Conservation (phyloP, 1,284 basidiomycete species). For the Austroboletus sp. region DNA sequence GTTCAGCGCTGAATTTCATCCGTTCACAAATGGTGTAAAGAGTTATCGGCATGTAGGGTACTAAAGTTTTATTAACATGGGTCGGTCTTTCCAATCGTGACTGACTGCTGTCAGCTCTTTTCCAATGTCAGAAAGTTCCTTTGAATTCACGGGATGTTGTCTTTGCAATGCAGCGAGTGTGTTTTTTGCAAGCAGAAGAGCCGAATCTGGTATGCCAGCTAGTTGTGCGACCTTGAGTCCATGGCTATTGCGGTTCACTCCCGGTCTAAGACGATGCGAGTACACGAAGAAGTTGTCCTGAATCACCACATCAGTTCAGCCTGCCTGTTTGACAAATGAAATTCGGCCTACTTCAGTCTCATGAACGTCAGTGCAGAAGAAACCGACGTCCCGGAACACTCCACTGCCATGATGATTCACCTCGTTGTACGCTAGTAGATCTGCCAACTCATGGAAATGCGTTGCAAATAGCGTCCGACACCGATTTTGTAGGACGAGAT, state of each 20-base stretch:
- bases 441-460: slow-evolving; percentile 90
- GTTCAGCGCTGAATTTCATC: slow-evolving; percentile 83
- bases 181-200: slow-evolving; percentile 52
- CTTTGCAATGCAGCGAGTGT: slow-evolving; percentile 41
- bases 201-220: slow-evolving; percentile 73
- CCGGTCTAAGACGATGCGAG: slow-evolving; percentile 72
- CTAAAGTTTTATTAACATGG: slow-evolving; percentile 5
- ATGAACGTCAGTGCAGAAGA: slow-evolving; percentile 85
- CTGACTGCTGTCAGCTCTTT: slow-evolving; percentile 17
- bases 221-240: slow-evolving; percentile 87
- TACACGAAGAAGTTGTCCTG: slow-evolving; percentile 76
- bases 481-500: slow-evolving; percentile 67
- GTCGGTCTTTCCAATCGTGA: neutral
- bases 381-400: slow-evolving; percentile 59
- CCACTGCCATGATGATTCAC: slow-evolving; percentile 36
- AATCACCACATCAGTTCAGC: slow-evolving; percentile 1
- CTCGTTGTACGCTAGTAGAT: slow-evolving; percentile 65
- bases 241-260: slow-evolving; percentile 88
- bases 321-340: neutral
- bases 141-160: slow-evolving; percentile 17
- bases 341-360: slow-evolving; percentile 55
- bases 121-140: slow-evolving; percentile 27
- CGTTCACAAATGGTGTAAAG: slow-evolving; percentile 44
- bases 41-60: neutral
- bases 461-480: slow-evolving; percentile 91